These are phyloP conservation scores for Boletus eberwhitei DNA, from an alignment of 768 basidiomycete genomes.

Conservation along the genomic window DNA sequence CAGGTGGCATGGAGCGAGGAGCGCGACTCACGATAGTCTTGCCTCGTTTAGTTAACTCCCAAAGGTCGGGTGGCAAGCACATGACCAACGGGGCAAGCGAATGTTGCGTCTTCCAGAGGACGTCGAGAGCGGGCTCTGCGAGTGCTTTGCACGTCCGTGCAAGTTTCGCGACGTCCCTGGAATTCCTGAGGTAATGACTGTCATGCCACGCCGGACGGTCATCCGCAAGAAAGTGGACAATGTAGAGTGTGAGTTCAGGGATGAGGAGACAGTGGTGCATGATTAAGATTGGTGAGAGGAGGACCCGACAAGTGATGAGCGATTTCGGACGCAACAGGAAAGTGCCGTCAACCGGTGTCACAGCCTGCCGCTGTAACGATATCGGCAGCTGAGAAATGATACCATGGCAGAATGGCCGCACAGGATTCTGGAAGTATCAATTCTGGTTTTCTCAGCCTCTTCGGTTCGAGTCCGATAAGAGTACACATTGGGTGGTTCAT, in stretches of 20 bases:
- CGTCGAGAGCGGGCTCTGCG: conserved; percentile 28
- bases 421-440: background rate
- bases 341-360: background rate
- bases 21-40: conserved; percentile 23
- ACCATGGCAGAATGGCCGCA: background rate
- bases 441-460: conserved; percentile 16
- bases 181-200: conserved; percentile 18
- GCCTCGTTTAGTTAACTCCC: conserved; percentile 18
- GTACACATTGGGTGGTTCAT: background rate
- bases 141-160: conserved; percentile 30
- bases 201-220: conserved; percentile 16
- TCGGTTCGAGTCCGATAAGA: conserved; percentile 4
- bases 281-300: background rate
- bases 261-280: conserved; percentile 33
- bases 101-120: conserved; percentile 31
- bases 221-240: conserved; percentile 23
- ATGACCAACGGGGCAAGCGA: conserved; percentile 28
- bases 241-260: conserved; percentile 24
- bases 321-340: background rate
- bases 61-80: conserved; percentile 26
- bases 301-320: background rate
- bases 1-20: background rate
- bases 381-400: background rate
- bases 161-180: conserved; percentile 24
- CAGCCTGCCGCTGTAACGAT: background rate